Evolutionary conservation across 305 asterid species (phyloP), one percentile per base, ranked within the genome.

Genomic region (Euphrasia arctica): DNA sequence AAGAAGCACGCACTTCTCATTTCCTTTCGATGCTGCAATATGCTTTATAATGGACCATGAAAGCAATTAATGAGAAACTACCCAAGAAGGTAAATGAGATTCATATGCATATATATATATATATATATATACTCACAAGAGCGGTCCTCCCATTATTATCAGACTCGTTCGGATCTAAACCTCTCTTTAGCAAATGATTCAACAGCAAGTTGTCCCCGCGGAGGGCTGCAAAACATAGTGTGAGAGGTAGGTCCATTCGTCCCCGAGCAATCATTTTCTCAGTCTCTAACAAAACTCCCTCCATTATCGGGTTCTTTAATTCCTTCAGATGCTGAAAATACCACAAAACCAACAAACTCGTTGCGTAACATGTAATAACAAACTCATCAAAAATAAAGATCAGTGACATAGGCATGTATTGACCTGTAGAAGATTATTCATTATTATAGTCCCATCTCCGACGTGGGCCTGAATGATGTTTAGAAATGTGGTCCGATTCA

Each of bases 201-300:
- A 93, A 64, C 68, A 93, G 74, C 54, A 85, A 70, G 72, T 90
- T 95, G 14, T 93, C 96, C 62, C 88, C 97, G 74, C 99, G 82
- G 14, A 80, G 82, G 8, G 97, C 84, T 12, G 99, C 97, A 56
- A 93, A 93, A 67, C 95, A 80, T 31, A 90, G 80, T 72, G 90
- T 93, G 67, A 93, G 89, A 27, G 99, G 97, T 54, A 93, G 72
- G 74, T 93, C 99, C 90, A 83, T 81, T 79, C 97, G 81, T 59
- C 99, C 99, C 3, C 88, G 84, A 47, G 97, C 95, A 36, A 93
- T 77, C 99, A 93, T 93, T 74, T 74, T 91, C 77, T 93, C 97
- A 0, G 89, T 85, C 68, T 90, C 96, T 10, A 81, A 7, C 62
- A 93, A 76, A 63, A 90, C 83, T 49, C 95, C 99, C 69, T 85